A percentile compares a stretch with the other conserved stretches of the same genome.
Conservation (phyloP, 371 early-diverging fungal species). For the Mortierella sp. region DNA sequence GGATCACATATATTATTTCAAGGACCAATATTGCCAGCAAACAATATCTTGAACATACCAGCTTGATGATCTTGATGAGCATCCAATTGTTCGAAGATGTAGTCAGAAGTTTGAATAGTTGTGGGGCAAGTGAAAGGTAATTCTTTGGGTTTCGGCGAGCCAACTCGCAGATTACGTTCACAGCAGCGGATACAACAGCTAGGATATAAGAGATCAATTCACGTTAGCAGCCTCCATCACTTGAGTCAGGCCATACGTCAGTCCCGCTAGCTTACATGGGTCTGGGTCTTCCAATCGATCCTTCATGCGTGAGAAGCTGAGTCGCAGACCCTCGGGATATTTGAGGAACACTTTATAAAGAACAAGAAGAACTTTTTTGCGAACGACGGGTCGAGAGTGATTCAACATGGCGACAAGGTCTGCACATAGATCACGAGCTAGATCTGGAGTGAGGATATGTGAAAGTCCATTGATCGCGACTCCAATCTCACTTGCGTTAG, state of each 20-base stretch:
- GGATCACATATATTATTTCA: not conserved
- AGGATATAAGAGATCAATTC: not conserved
- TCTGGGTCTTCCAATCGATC: conserved; percentile 94
- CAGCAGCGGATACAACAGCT: conserved; percentile 93
- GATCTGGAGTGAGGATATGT: conserved; percentile 91
- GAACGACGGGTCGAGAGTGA: conserved; percentile 92
- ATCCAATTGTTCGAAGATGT: conserved; percentile 96
- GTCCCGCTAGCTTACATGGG: conserved; percentile 72
- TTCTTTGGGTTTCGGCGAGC: conserved; percentile 91
- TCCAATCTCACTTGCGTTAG: conserved; percentile 85
- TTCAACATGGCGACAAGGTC: conserved; percentile 90
- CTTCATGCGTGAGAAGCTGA: conserved; percentile 89
- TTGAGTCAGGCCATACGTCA: not conserved
- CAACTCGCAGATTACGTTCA: conserved; percentile 96
- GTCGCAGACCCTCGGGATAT: conserved; percentile 88
- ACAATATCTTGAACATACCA: conserved; percentile 65
- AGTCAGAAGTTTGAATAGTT: conserved; percentile 89
- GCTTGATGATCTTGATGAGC: conserved; percentile 96
- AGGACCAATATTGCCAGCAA: not conserved
- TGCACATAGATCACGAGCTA: conserved; percentile 90
- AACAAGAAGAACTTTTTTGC: conserved; percentile 91
- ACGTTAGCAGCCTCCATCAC: not conserved
- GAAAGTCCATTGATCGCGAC: conserved; percentile 92
- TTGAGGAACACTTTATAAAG: conserved; percentile 91
- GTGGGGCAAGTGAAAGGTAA: conserved; percentile 94